Evolutionary conservation across 768 basidiomycete species (phyloP), one percentile per base, ranked within the genome.

Genomic region (Hygrophorus russula): DNA sequence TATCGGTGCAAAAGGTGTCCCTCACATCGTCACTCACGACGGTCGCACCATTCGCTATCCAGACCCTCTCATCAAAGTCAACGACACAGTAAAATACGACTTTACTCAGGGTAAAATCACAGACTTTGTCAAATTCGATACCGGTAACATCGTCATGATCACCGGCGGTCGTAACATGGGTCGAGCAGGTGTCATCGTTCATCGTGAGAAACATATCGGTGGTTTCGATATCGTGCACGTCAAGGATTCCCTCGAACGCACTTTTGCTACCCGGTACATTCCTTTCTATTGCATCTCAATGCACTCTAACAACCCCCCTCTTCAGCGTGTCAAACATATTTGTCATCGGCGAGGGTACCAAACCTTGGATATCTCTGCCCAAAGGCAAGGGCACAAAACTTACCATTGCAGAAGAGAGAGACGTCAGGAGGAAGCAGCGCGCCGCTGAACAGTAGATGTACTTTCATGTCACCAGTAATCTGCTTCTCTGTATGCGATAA

Each of bases 91-190:
- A 66, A 96, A 90, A 67, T 98, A 85, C 62, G 96, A 98, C 67
- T 71, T 99, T 49, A 87, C 90, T 64, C 83, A 90, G 67, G 76
- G 77, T 68, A 96, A 97, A 73, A 92, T 99, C 62, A 76, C 67
- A 43, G 86, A 93, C 59, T 88, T 78, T 59, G 82, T 94, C 63
- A 86, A 90, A 66, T 99, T 98, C 62, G 96, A 98, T 61, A 89
- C 88, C 33, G 93, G 94, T 47, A 96, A 97, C 73, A 79, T 94
- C 51, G 90, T 88, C 64, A 89, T 94, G 75, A 78, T 96, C 69
- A 99, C 96, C 49, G 96, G 96, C 60, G 96, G 96, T 50, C 91
- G 94, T 63, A 99, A 98, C 82, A 97, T 97, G 91, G 96, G 96
- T 53, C 81, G 96, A 70, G 86, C 82, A 45, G 96, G 96, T 70